Evolutionary conservation across 805 yeast species (phyloP), one percentile per base, ranked within the genome.

Genomic region (Kluyveromyces dobzhanskii): DNA sequence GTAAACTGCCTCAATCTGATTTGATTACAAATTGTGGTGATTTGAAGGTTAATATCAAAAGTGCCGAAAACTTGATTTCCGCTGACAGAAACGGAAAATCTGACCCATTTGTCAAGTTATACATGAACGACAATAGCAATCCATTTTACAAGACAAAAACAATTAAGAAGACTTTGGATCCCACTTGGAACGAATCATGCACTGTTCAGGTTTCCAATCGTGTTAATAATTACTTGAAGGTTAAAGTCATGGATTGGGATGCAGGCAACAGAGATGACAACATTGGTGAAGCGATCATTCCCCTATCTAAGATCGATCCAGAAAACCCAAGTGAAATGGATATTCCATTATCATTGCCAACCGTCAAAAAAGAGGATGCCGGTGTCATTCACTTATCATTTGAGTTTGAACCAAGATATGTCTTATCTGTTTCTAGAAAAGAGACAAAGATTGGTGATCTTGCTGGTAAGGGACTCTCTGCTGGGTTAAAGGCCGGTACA

Each of bases 51-150:
- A 75, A 71, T 23, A 69, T 85, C 4, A 47, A 78, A 32, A 67
- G 69, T 35, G 97, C 92, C 3, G 70, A 70, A 12, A 74, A 75
- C 37, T 69, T 92, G 42, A 76, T 81, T 29, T 72, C 95, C 11
- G 94, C 88, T n/a, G 99, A 92, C 62, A 68, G 84, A 23, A 81
- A 80, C 50, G 97, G 97, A 37, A 82, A 83, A 57, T 85, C 96
- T 3, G 99, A 92, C 63, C 99, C 99, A 40, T 90, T 78, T 58
- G 70, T 78, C 43, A 74, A 78, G 51, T 71, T 86, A 45, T 78
- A 70, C 53, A 55, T 85, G 51, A 78, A 88, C 61, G 80, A 80
- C 30, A 68, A 66, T 12, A 70, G 70, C 39, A 75, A 75, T 23
- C 57, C 64, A 25, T 67, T 83, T 43, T 78, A 66, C 68, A 86